Evolutionary conservation across 495 filamentous ascomycete genomes (phyloP).

Genomic region (Hypoxylon crocopeplum): DNA sequence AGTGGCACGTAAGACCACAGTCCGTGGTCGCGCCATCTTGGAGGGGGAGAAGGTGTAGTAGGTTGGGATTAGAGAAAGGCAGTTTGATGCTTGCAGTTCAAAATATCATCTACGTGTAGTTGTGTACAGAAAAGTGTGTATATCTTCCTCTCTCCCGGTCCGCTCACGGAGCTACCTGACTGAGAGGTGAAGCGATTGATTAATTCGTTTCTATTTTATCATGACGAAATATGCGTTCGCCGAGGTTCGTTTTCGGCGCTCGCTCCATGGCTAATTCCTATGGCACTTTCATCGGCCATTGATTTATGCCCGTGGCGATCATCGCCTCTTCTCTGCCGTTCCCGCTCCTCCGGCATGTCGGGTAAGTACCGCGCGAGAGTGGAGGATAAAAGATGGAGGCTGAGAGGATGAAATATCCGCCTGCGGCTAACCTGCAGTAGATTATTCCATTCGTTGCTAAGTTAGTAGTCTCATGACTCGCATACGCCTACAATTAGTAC

Average conservation of each 20-base stretch:
- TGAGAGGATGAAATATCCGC: not conserved
- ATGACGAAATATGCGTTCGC: constrained; percentile 24
- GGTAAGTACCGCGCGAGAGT: constrained; percentile 23
- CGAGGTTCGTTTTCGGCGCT: constrained; percentile 26
- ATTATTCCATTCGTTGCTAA: too few species aligned
- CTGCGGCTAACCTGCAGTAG: constrained; percentile 11
- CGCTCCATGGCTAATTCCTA: constrained; percentile 10
- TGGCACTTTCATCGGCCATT: constrained; percentile 30
- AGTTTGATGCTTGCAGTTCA: too few species aligned
- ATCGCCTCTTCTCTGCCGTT: not conserved
- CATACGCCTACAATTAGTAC: too few species aligned
- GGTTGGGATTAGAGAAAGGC: not conserved
- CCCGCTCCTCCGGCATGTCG: constrained; percentile 11
- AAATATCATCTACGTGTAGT: constrained; percentile 8
- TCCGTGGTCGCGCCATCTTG: constrained; percentile 35
- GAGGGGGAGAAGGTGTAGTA: not conserved
- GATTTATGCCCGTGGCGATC: constrained; percentile 35
- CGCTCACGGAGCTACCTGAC: not conserved
- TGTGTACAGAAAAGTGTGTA: not conserved
- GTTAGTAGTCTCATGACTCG: too few species aligned
- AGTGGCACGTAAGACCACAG: constrained; percentile 23
- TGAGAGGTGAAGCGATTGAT: not conserved
- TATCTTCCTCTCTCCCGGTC: not conserved
- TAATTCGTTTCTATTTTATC: constrained; percentile 21
- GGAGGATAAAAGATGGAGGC: not conserved